Base-by-base conservation (phyloP, 257 asterid species). In the Primulina huaijiensis region DNA sequence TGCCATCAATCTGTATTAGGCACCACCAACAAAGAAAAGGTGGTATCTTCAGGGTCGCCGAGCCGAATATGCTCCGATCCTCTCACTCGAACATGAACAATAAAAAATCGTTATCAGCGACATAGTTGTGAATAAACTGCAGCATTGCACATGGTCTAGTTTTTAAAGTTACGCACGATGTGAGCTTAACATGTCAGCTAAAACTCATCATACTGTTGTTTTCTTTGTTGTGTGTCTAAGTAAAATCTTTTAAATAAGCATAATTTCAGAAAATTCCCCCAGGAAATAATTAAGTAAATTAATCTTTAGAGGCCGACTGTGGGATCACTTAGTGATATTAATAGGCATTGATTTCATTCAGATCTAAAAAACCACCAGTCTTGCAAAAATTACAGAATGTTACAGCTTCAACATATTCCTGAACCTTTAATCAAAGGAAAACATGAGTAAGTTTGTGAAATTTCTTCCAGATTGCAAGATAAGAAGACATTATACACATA, bases 351-450 rank as follows among this genome's bases (percentile, higher is more conserved):
- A 90, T 83, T 81, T 87, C 96, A 69, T 90, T 90, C 0, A 93
- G 96, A 62, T 76, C 78, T 84, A 93, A 76, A 67, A 93, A 92
- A 19, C 75, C 72, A 57, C 99, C 96, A 11, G 83, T 82, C 79
- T 82, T 93, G 90, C 99, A 90, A 78, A 93, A 93, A 74, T 85
- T 78, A 76, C 79, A 90, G 2, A 93, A 74, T 25, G 97, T 93
- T 63, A 91, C 96, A 76, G 99, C 99, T 89, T 93, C 99, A 79
- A 90, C 83, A 76, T 90, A 93, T 75, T 93, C 99, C 75, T 93
- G 99, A 58, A 93, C 87, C 99, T 90, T 70, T 16, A 68, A 72
- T 67, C 75, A 30, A 61, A 76, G 75, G 30, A 76, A 68, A 65
- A 34, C 68, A 65, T 0, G 53, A 60, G 46, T 80, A 17, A 65